Evolutionary conservation across 1,284 basidiomycete genomes (phyloP), one percentile per base, ranked within the genome.

Genomic region (Tilletia caries): DNA sequence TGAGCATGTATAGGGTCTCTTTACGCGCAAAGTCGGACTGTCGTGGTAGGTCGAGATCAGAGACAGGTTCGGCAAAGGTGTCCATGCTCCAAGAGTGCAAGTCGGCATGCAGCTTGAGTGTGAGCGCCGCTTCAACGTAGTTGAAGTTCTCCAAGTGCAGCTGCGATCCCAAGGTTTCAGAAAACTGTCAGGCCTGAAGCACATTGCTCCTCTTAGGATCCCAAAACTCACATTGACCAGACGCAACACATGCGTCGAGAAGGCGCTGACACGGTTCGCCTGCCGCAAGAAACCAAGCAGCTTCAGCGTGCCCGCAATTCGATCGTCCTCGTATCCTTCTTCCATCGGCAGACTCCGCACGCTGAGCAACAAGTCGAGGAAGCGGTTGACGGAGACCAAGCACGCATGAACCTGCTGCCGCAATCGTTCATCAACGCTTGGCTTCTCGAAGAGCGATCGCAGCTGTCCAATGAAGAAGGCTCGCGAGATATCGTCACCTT

Each of bases 391-490:
- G 12, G 92, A 92, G 75, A 93, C 90, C 44, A 98, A 86, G 86
- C 97, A 97, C 37, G 85, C 86, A 1, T 89, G 88, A 32, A 96
- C 91, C 34, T 91, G 89, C 64, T 89, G 87, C 10, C 91, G 89
- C 62, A 98, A 87, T 66, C 88, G 87, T 62, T 90, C 88, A 73
- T 96, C 92, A 15, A 95, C 90, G 37, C 90, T 88, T 0, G 91
- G 89, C 18, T 88, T 87, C 69, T 95, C 92, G 80, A 97, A 96
- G 2, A 96, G 86, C 72, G 90, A 88, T 15, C 93, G 89, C 62
- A 98, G 88, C 74, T 96, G 92, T n/a, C 90, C 88, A 76, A 98
- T 91, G 85, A 98, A 98, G 85, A 95, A 95, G 6, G 92, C 91
- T 44, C 93, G 75, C 25, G 92, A 92, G 65, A 94, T 91, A 78